Evolutionary conservation across 192 early-diverging fungal genomes (phyloP).

Genomic region (Umbelopsis isabellina): DNA sequence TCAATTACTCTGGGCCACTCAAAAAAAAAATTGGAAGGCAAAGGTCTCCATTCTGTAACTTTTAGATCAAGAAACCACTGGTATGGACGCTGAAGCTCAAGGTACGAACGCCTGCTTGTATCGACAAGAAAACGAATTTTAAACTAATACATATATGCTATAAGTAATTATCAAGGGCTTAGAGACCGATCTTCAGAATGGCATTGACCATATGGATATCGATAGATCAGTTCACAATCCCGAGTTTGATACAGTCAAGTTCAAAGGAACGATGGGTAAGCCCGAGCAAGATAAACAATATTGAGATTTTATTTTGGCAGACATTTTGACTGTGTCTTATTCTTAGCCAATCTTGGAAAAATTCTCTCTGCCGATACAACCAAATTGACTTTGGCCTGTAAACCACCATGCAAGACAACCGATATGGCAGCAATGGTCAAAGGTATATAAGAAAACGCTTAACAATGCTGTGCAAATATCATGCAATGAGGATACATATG

Average conservation of each 20-base stretch:
- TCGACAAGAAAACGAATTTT: not conserved
- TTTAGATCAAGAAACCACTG: too few relatives aligned
- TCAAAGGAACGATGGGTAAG: slow-evolving; percentile 33
- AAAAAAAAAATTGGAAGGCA: too few relatives aligned
- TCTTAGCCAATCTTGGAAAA: slow-evolving; percentile 24
- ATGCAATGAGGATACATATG: not conserved
- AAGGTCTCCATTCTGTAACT: too few relatives aligned
- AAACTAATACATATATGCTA: not conserved
- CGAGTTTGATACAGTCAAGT: slow-evolving; percentile 27
- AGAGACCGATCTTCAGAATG: slow-evolving; percentile 3
- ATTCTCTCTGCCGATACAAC: slow-evolving; percentile 38
- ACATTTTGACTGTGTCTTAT: not conserved
- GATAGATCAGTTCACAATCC: slow-evolving; percentile 6
- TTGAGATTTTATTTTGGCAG: not conserved
- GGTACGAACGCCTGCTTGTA: too few relatives aligned
- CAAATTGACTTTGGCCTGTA: slow-evolving; percentile 39
- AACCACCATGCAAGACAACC: slow-evolving; percentile 33
- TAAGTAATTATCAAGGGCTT: not conserved
- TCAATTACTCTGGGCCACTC: too few relatives aligned
- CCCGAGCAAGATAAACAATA: not conserved
- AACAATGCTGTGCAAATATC: not conserved
- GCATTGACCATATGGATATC: not conserved
- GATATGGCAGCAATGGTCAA: slow-evolving; percentile 31
- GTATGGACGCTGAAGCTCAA: too few relatives aligned
- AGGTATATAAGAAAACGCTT: slow-evolving; percentile 13